Evolutionary conservation across 202 grass and related monocot genomes (phyloP), one percentile per base, ranked within the genome.

Genomic region (Schoenoplectus triqueter): DNA sequence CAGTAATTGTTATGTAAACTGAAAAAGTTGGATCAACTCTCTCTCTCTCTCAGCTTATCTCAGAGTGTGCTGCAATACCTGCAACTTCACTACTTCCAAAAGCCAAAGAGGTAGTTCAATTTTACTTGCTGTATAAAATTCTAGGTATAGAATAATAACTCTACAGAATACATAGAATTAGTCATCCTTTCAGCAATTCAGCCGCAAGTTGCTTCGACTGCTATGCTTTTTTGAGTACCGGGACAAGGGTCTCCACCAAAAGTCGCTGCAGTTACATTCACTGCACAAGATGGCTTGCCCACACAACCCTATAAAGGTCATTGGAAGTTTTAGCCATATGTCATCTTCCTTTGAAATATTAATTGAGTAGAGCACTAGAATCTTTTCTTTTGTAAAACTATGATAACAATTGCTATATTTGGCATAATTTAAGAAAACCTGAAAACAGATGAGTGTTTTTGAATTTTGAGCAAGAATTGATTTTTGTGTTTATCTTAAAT

Each of bases 241-340:
- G 92, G 95, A 80, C 95, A 98, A 54, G 95, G 95, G 81, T 98
- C 95, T 61, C 92, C 95, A 87, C 95, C 92, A 75, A 98, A 98
- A 61, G 90, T 85, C 65, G 84, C 83, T 15, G 92, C 82, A 39
- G 86, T 88, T 57, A 95, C 76, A 3, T 76, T 92, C 82, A 98
- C 81, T 1, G 70, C 87, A 17, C 95, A 98, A 4, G 65, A 86
- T 57, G 94, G 88, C 84, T 93, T 88, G 61, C 90, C 93, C 15
- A 99, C 64, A 86, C 96, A 99, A 44, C 89, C 88, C 93, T 99
- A 87, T 64, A 57, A 56, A 77, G 21, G 57, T 1, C 20, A 57
- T 85, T 73, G 64, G 11, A 80, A 73, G 70, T 18, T 78, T 40
- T n/a, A 80, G 22, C 82, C 81, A 54, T 13, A 11, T 61, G 21